Evolutionary conservation across 768 basidiomycete species (phyloP).

Genomic region (Clitopilus hobsonii): DNA sequence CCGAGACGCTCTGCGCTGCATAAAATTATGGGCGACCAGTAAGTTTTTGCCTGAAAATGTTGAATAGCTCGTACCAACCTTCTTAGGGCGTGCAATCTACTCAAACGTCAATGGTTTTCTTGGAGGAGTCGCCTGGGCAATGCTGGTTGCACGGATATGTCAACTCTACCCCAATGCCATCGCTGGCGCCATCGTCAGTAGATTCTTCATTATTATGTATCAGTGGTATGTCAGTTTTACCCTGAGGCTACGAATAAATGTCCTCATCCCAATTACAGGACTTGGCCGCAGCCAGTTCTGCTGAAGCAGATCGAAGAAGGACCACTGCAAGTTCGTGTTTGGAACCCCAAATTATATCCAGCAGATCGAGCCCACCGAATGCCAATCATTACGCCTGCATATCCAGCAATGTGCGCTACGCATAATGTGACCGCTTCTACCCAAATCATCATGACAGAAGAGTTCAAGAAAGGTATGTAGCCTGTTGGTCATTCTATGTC

Average conservation of each 20-base stretch:
- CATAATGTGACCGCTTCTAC: conserved; percentile 97
- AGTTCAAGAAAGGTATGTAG: conserved; percentile 81
- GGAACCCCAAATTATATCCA: conserved; percentile 98
- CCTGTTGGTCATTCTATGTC: background rate
- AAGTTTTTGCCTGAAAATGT: conserved; percentile 23
- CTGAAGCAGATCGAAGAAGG: conserved; percentile 96
- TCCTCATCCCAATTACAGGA: too few relatives aligned
- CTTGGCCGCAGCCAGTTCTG: conserved; percentile 98
- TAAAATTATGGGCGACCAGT: conserved; percentile 98
- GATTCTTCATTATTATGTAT: conserved; percentile 98
- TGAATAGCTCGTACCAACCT: conserved; percentile 1
- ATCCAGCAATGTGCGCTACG: conserved; percentile 98
- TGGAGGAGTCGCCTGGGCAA: conserved; percentile 98
- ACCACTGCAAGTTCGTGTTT: conserved; percentile 87
- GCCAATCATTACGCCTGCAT: conserved; percentile 99
- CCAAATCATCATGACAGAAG: conserved; percentile 92
- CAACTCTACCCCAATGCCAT: conserved; percentile 95
- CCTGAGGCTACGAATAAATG: too few relatives aligned
- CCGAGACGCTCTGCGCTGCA: conserved; percentile 90
- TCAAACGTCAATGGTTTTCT: conserved; percentile 98
- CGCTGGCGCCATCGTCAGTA: conserved; percentile 92
- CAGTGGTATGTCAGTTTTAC: too few relatives aligned
- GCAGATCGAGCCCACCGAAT: conserved; percentile 92
- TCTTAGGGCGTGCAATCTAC: conserved; percentile 87
- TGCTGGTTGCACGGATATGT: conserved; percentile 98